Percentiles rank a stretch among this genome's conserved stretches.
These are phyloP conservation scores for Beauveria bassiana DNA, from an alignment of 2,329 filamentous ascomycete genomes.

Conservation along the genomic window DNA sequence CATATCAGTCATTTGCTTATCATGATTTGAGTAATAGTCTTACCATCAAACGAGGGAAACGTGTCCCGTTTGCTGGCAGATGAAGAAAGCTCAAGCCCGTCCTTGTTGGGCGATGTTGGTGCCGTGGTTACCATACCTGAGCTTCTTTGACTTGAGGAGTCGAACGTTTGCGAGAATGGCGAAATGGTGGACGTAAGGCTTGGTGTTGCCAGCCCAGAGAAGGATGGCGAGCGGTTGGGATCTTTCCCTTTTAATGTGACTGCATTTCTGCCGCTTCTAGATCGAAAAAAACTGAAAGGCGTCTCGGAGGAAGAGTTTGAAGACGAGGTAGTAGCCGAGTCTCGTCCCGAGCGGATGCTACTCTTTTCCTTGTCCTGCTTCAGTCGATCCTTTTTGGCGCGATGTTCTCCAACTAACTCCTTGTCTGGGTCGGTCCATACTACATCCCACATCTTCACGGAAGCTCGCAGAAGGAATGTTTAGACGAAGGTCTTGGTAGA, in stretches of 20 bases:
- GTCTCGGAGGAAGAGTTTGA: conserved; percentile 14
- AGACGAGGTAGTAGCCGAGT: conserved; percentile 19
- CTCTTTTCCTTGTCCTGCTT: conserved; percentile 24
- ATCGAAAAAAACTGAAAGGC: conserved; percentile 10
- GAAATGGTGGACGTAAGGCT: conserved; percentile 21
- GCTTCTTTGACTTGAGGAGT: conserved; percentile 18
- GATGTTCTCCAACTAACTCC: conserved; percentile 46
- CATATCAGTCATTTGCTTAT: not conserved
- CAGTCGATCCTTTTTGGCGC: conserved; percentile 34
- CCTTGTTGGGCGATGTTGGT: conserved; percentile 9
- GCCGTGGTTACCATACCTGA: conserved; percentile 15
- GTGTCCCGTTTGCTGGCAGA: not conserved
- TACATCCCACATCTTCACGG: conserved; percentile 46
- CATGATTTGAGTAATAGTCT: not conserved
- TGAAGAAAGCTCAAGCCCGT: not conserved
- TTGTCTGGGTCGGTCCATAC: conserved; percentile 49
- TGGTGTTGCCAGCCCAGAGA: conserved; percentile 20
- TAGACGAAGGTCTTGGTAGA: not conserved
- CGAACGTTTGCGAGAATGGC: conserved; percentile 20
- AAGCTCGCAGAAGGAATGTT: not conserved
- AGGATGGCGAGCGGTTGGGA: conserved; percentile 14
- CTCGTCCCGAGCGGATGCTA: conserved; percentile 19
- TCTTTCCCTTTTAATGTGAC: conserved; percentile 16
- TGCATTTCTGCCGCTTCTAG: conserved; percentile 15
- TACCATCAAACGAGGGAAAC: conserved; percentile 6